A percentile compares a stretch with the other conserved stretches of the same genome.
These are phyloP conservation scores for Solanum raphanifolium DNA, from an alignment of 257 asterid species.

Conservation along the genomic window DNA sequence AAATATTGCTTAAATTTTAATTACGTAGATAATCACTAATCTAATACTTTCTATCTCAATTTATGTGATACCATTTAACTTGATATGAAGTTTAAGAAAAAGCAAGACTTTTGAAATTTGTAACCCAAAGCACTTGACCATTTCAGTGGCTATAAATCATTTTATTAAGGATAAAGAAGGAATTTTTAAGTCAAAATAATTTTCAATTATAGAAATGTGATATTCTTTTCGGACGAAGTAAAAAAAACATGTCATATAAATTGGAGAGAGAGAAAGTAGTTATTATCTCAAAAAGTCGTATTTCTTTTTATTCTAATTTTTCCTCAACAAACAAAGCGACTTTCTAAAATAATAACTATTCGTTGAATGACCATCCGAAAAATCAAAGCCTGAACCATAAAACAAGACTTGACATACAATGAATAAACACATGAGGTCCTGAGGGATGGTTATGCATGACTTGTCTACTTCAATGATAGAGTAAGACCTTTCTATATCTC, in stretches of 20 bases:
- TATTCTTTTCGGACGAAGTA: too few species aligned
- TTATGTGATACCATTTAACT: neutral
- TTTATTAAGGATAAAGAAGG: too few species aligned
- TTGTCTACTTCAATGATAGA: neutral
- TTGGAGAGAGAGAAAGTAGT: too few species aligned
- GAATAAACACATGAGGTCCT: neutral
- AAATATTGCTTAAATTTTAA: too few species aligned
- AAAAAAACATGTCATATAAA: neutral
- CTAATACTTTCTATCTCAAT: too few species aligned
- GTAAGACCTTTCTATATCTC: neutral
- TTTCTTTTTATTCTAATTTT: neutral
- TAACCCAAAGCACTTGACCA: fast-evolving
- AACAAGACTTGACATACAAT: neutral
- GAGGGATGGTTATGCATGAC: neutral
- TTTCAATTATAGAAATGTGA: neutral
- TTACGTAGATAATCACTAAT: neutral
- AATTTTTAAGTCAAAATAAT: too few species aligned
- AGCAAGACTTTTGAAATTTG: neutral
- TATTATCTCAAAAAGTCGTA: neutral
- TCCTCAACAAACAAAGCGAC: too few species aligned
- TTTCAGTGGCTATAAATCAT: too few species aligned
- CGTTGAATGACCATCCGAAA: too few species aligned
- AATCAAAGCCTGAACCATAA: neutral
- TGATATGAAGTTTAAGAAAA: neutral
- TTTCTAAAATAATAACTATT: too few species aligned